Evolutionary conservation across 495 filamentous ascomycete genomes (phyloP).

Genomic region (Penicillium bialowiezense): DNA sequence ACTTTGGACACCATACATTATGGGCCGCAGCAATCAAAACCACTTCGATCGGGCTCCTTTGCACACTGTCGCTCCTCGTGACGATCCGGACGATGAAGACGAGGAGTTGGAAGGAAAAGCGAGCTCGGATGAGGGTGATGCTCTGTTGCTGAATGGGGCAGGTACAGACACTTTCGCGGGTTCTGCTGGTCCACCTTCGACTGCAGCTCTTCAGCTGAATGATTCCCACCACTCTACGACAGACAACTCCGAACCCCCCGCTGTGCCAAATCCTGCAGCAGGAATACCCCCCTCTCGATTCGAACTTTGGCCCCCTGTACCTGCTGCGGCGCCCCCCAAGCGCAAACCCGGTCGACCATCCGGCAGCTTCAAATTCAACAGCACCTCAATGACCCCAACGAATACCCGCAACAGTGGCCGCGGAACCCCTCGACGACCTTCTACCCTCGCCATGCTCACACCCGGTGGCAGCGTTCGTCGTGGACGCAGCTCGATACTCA

Average conservation of each 20-base stretch:
- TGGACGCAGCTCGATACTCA: conserved; percentile 36
- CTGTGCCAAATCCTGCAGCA: conserved; percentile 27
- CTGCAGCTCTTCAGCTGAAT: conserved; percentile 28
- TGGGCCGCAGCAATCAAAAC: conserved; percentile 80
- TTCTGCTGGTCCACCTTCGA: conserved; percentile 41
- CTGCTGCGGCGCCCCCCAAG: conserved; percentile 43
- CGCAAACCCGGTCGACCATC: conserved; percentile 49
- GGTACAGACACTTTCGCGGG: conserved; percentile 22
- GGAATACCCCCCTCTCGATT: conserved; percentile 76
- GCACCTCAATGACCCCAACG: conserved; percentile 29
- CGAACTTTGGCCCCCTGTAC: conserved; percentile 81
- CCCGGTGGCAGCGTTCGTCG: conserved; percentile 32
- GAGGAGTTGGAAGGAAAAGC: conserved; percentile 48
- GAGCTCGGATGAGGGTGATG: conserved; percentile 31
- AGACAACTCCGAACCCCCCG: conserved; percentile 1
- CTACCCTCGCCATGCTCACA: conserved; percentile 26
- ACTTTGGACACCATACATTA: conserved; percentile 97
- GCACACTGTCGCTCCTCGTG: conserved; percentile 82
- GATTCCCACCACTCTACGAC: conserved; percentile 24
- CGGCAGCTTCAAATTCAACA: conserved; percentile 19
- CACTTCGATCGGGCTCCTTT: conserved; percentile 83
- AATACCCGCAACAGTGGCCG: conserved; percentile 33
- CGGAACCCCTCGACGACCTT: conserved; percentile 35
- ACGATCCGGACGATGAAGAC: conserved; percentile 62
- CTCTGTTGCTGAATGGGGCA: conserved; percentile 13